These are phyloP conservation scores for Neurospora sp. DNA, from an alignment of 495 filamentous ascomycete genomes.

Conservation along the genomic window DNA sequence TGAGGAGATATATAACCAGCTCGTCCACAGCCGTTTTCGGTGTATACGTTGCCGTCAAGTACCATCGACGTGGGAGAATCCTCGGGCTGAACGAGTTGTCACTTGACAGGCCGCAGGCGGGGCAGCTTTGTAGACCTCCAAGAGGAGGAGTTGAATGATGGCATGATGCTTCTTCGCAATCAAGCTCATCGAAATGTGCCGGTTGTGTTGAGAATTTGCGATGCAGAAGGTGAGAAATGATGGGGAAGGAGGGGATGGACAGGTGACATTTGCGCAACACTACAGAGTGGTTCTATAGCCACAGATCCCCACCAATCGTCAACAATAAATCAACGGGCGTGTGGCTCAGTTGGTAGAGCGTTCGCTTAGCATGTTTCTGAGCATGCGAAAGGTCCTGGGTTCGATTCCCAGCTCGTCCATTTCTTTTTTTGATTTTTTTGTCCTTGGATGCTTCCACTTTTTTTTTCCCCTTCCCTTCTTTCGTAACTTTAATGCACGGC, in stretches of 20 bases:
- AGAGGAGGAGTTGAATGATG: background rate
- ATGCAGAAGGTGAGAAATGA: background rate
- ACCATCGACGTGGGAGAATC: background rate
- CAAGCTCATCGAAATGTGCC: background rate
- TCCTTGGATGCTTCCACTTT: background rate
- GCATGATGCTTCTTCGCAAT: background rate
- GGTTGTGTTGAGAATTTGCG: background rate
- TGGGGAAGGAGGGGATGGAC: background rate
- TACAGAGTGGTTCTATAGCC: background rate
- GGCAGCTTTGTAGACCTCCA: background rate
- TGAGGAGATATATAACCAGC: background rate
- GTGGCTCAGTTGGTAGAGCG: background rate
- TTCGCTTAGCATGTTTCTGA: background rate
- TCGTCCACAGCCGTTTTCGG: background rate
- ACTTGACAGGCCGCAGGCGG: background rate
- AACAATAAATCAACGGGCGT: background rate
- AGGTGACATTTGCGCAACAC: background rate
- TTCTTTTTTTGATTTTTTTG: background rate
- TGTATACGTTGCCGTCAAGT: background rate
- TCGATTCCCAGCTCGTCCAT: background rate
- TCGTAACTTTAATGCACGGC: too few relatives aligned
- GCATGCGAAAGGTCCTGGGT: background rate
- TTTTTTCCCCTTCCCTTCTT: background rate
- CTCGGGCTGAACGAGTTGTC: background rate
- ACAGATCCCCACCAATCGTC: fast-evolving